These are phyloP conservation scores for Colletotrichum destructivum DNA, from an alignment of 2,329 filamentous ascomycete genomes.

Conservation along the genomic window DNA sequence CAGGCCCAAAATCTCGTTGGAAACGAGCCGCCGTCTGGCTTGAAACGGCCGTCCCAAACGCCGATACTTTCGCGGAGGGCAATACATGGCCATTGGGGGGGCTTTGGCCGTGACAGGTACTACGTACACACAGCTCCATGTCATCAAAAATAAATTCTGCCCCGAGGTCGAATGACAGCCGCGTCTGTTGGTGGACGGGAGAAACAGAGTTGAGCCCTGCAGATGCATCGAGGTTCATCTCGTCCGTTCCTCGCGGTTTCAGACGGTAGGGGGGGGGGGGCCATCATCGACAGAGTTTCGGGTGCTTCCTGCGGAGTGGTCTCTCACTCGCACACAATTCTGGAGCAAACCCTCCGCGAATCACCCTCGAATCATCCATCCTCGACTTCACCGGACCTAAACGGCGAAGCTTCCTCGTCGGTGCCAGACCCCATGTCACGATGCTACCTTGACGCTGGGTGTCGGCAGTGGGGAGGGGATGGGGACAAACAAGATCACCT, in stretches of 20 bases:
- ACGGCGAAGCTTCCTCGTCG: neutral
- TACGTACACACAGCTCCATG: too few relatives aligned
- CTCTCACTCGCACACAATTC: slow-evolving; percentile 3
- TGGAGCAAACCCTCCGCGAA: slow-evolving; percentile 38
- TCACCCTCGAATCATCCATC: slow-evolving; percentile 3
- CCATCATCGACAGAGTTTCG: slow-evolving; percentile 36
- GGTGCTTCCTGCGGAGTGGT: slow-evolving; percentile 23
- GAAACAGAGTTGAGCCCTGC: neutral
- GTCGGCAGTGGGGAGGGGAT: neutral
- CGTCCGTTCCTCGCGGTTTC: slow-evolving; percentile 3
- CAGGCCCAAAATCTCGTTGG: slow-evolving; percentile 26
- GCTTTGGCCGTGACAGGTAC: neutral
- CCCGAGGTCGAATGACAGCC: neutral
- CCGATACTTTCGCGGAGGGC: slow-evolving; percentile 18
- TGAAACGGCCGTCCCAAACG: slow-evolving; percentile 37
- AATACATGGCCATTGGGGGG: too few relatives aligned
- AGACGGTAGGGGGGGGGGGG: neutral
- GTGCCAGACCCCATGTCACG: slow-evolving; percentile 11
- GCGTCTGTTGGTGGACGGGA: neutral
- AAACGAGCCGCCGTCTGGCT: slow-evolving; percentile 33
- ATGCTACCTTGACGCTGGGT: slow-evolving; percentile 13
- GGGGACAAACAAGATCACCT: slow-evolving; percentile 30
- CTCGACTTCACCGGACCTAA: neutral
- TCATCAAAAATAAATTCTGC: neutral
- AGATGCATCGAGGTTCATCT: slow-evolving; percentile 1